Evolutionary conservation across 805 yeast genomes (phyloP).

Genomic region (Komagataella pastoris): DNA sequence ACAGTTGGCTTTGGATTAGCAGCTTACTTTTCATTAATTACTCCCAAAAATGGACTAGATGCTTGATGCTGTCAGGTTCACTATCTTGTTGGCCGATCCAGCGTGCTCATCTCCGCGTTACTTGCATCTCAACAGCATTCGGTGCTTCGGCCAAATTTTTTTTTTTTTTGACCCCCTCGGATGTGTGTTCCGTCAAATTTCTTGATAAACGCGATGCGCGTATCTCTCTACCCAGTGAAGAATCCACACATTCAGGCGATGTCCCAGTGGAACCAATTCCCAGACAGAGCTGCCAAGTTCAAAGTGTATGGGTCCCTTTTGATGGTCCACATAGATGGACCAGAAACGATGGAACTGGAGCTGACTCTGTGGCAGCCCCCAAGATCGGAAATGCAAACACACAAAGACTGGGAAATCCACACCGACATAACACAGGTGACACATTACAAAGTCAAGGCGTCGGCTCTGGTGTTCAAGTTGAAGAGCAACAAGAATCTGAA

Average conservation of each 20-base stretch:
- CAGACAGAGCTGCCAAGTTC: not conserved
- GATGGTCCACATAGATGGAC: not conserved
- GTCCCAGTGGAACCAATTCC: not conserved
- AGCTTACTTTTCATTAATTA: not conserved
- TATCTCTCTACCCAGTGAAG: not conserved
- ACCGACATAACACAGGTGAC: not conserved
- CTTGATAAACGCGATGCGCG: not conserved
- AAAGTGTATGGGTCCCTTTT: not conserved
- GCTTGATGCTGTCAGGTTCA: not conserved
- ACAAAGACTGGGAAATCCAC: not conserved
- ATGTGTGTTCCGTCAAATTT: not conserved
- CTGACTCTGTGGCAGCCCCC: not conserved
- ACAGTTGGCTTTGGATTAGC: not conserved
- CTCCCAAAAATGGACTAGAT: not conserved
- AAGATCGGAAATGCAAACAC: not conserved
- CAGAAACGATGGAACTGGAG: not conserved
- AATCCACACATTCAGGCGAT: not conserved
- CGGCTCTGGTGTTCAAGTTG: not conserved
- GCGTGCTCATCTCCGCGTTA: not conserved
- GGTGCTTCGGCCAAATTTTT: not conserved
- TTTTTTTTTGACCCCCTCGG: not conserved
- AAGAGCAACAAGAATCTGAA: not conserved
- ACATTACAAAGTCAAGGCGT: not conserved
- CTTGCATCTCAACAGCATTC: not conserved
- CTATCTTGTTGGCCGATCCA: not conserved